Evolutionary conservation across 768 basidiomycete species (phyloP), one percentile per base, ranked within the genome.

Genomic region (Termitomyces sp.): DNA sequence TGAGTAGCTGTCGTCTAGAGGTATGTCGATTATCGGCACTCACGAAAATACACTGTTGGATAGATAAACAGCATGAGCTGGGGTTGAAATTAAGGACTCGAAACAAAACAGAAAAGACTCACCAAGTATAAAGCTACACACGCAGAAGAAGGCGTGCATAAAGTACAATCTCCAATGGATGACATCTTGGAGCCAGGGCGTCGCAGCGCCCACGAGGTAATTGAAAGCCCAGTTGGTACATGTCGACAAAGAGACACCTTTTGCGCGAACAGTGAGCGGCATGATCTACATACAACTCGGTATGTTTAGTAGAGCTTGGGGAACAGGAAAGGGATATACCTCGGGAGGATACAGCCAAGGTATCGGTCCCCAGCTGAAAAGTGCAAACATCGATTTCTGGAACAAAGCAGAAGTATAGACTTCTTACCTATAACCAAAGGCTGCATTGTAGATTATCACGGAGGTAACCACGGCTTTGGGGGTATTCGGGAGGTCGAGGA

Each of bases 121-220:
- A 85, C 84, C 89, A 44, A 93, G 75, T 40, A 95, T 73, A 66
- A 94, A 90, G 63, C 91, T 91, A 62, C 89, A 86, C 15, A 81
- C 80, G 66, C 93, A 94, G 70, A 94, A 94, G 73, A 93, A 92
- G n/a, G 87, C 91, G 64, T 95, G 93, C 91, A 98, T 94, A 2
- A 91, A 91, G 71, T 98, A 97, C 55, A 98, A 67, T 51, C 89
- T 80, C 94, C 95, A 98, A 40, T 82, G 82, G 55, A 98, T 96
- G n/a, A 82, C 70, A 53, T 94, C 92, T 68, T 96, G 93, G 32
- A 97, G 74, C 56, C 84, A 80, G 1, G 94, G 94, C 0, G 94
- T 97, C 27, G 83, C 78, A 65, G 89, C 88, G 36, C 94, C 94
- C 36, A 97, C 91, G 53, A 94, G 69, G 70, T 88, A 95, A 67